phyloP scores from a whole-genome alignment of 2,329 filamentous ascomycete genomes.

The Chaetomiaceae sp. region DNA sequence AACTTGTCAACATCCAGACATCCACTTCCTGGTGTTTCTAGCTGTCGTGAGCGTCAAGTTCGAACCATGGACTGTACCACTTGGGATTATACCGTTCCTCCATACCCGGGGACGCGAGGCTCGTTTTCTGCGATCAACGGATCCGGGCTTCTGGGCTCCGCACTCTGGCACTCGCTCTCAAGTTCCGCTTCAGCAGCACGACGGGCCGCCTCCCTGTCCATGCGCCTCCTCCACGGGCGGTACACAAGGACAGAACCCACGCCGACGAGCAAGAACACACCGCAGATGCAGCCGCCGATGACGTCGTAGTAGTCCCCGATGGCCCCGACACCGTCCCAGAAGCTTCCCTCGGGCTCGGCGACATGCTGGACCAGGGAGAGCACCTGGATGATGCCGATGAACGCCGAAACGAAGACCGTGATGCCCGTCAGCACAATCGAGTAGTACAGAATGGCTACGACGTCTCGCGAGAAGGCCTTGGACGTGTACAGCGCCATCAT shows the following conservation, averaged over 20 bases:
- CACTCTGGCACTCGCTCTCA: not conserved
- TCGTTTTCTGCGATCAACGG: not conserved
- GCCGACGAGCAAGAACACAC: conserved; percentile 74
- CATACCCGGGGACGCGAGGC: not conserved
- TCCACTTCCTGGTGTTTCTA: too few species aligned
- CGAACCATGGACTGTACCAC: too few species aligned
- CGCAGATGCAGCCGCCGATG: conserved; percentile 82
- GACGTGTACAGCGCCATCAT: conserved; percentile 94
- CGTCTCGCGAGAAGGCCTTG: conserved; percentile 70
- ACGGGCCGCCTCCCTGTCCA: conserved; percentile 30
- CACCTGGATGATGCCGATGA: conserved; percentile 82
- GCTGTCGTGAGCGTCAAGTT: too few species aligned
- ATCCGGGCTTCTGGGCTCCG: not conserved
- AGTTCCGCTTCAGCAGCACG: not conserved
- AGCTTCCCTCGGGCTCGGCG: conserved; percentile 65
- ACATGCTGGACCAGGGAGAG: conserved; percentile 74
- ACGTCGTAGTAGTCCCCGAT: conserved; percentile 80
- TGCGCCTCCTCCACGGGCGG: conserved; percentile 64
- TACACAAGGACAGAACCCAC: conserved; percentile 69
- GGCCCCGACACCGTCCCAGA: conserved; percentile 82
- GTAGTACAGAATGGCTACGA: conserved; percentile 90
- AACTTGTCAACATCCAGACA: too few species aligned
- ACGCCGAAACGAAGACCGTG: conserved; percentile 76
- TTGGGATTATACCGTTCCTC: not conserved
- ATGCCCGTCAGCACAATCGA: conserved; percentile 80